Evolutionary conservation across 331 rosid species (phyloP), one percentile per base, ranked within the genome.

Genomic region (Saraca asoca): DNA sequence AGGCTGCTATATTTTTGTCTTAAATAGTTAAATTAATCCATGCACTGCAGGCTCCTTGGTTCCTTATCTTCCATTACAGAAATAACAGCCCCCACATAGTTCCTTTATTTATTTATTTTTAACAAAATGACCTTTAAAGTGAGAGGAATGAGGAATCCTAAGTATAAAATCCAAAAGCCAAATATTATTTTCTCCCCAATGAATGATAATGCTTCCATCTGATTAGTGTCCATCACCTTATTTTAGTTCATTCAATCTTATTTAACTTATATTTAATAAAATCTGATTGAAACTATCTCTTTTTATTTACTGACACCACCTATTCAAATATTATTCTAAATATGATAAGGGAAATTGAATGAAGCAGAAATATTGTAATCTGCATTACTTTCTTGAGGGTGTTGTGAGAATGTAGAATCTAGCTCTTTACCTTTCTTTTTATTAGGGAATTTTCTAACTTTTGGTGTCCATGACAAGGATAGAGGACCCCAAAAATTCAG

Each of bases 91-190:
- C 63, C 67, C 86, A 42, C 79, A 54, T 41, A 34, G 60, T 69
- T 7, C 43, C 76, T 41, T 78, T 80, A 68, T 39, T 24, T 72
- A 34, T 41, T 44, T 80, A 66, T 17, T 45, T 44, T 34, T 55
- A 57, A 70, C 72, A 77, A 74, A 81, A 59, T 64, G 64, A 69
- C 62, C 69, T 72, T 72, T 78, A 85, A 85, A 83, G 90, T 66
- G 64, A 52, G 19, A 64, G 69, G 64, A 58, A 80, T 58, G 38
- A 83, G 88, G 95, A 85, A 87, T 88, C 95, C 96, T 55, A 91
- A 82, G 96, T 79, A 51, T 64, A 66, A 69, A 76, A 73, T 74
- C 80, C 75, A 72, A 81, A 83, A 78, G 88, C 91, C 87, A 82
- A 87, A 87, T 71, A 48, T 78, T 81, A 84, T 74, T 84, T 80